These are phyloP conservation scores for Kregervanrija pseudodelftensis DNA, from an alignment of 805 yeast species.

Conservation along the genomic window DNA sequence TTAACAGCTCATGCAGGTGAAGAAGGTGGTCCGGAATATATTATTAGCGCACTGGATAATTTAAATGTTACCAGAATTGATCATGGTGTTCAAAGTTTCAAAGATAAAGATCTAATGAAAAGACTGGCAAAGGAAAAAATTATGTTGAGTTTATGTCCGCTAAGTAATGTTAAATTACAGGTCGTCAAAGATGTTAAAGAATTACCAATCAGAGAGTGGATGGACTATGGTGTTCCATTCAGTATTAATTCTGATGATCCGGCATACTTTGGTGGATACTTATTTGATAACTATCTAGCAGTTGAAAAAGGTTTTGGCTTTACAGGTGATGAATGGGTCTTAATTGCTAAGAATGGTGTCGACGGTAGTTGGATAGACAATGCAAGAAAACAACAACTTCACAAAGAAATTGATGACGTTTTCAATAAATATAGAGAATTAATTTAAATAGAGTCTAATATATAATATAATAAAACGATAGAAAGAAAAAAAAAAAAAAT, in stretches of 20 bases:
- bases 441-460: neutral
- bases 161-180: conserved; percentile 68
- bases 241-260: conserved; percentile 76
- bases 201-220: conserved; percentile 55
- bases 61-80: conserved; percentile 66
- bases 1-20: conserved; percentile 88
- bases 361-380: conserved; percentile 66
- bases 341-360: conserved; percentile 58
- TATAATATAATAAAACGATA: no score
- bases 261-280: conserved; percentile 81
- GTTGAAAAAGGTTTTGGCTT: conserved; percentile 64
- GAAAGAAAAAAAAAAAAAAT: no score
- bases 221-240: conserved; percentile 61
- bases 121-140: conserved; percentile 49
- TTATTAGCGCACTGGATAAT: conserved; percentile 48
- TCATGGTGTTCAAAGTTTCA: conserved; percentile 66
- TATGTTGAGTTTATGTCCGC: conserved; percentile 68
- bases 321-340: conserved; percentile 51
- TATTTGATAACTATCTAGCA: conserved; percentile 63
- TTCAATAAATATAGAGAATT: conserved; percentile 19
- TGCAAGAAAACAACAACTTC: conserved; percentile 43
- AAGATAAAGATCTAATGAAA: conserved; percentile 46
- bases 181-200: conserved; percentile 63
- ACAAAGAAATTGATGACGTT: conserved; percentile 37
- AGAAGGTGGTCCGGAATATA: conserved; percentile 74